Conservation (phyloP, 1,139 yeast genomes). For the Suhomyces bokatorum region DNA sequence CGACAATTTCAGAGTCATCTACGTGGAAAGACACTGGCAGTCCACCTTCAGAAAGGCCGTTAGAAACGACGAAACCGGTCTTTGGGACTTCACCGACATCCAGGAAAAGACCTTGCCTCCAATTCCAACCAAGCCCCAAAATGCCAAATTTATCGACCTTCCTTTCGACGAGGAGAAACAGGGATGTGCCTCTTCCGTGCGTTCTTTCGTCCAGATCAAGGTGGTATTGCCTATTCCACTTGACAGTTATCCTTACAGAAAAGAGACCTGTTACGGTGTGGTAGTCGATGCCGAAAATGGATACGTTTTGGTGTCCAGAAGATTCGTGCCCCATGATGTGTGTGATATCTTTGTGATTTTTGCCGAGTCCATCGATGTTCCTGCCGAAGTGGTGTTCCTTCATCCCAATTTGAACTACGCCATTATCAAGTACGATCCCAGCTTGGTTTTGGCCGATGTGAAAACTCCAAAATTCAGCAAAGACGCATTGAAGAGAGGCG, state of each 20-base stretch:
- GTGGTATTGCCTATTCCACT: constrained; percentile 65
- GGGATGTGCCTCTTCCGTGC: constrained; percentile 53
- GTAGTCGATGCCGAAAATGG: constrained; percentile 81
- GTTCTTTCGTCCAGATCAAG: constrained; percentile 66
- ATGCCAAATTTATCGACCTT: constrained; percentile 70
- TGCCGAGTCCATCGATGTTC: constrained; percentile 82
- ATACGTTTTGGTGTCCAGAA: constrained; percentile 74
- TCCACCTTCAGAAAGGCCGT: constrained; percentile 69
- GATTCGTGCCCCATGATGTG: constrained; percentile 81
- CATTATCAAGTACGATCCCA: constrained; percentile 79
- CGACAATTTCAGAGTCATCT: constrained; percentile 60
- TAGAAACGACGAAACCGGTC: constrained; percentile 78
- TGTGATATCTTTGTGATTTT: constrained; percentile 76
- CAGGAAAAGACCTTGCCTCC: constrained; percentile 65
- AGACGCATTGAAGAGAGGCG: constrained; percentile 70
- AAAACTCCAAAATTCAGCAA: constrained; percentile 63
- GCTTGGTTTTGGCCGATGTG: constrained; percentile 45
- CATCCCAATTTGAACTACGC: constrained; percentile 91
- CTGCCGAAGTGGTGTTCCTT: constrained; percentile 77
- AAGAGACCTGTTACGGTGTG: constrained; percentile 71
- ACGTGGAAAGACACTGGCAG: constrained; percentile 85
- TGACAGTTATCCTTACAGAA: constrained; percentile 69
- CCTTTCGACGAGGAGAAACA: constrained; percentile 51
- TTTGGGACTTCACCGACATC: constrained; percentile 79
- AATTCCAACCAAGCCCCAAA: constrained; percentile 45